phyloP scores from a whole-genome alignment of 176 grass and related monocot species.

The Otatea glauca region DNA sequence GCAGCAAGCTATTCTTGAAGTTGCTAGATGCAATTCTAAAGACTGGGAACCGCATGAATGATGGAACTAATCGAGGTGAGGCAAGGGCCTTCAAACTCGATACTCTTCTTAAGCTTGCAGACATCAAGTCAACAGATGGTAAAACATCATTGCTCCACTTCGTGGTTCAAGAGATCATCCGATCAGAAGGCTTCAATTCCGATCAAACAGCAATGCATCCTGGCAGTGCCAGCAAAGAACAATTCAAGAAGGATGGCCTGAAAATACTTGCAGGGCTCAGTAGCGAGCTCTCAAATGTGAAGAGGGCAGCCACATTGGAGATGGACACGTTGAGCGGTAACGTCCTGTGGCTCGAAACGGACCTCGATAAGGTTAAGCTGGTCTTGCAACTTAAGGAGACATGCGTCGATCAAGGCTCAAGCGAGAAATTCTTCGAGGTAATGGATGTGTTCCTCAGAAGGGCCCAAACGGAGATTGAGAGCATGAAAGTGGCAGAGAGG shows the following conservation, averaged over 20 bases:
- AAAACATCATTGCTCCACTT: slow-evolving; percentile 78
- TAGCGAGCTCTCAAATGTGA: slow-evolving; percentile 75
- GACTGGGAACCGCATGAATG: slow-evolving; percentile 71
- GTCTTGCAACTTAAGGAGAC: slow-evolving; percentile 60
- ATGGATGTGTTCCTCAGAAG: slow-evolving; percentile 57
- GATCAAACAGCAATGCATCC: slow-evolving; percentile 36
- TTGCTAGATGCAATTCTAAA: slow-evolving; percentile 66
- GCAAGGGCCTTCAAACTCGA: slow-evolving; percentile 65
- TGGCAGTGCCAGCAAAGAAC: slow-evolving; percentile 59
- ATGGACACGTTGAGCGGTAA: slow-evolving; percentile 51
- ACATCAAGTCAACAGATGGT: slow-evolving; percentile 67
- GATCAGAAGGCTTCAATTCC: slow-evolving; percentile 54
- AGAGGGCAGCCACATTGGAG: slow-evolving; percentile 68
- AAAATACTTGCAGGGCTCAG: slow-evolving; percentile 60
- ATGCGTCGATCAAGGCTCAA: slow-evolving; percentile 39
- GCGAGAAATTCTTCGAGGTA: slow-evolving; percentile 53
- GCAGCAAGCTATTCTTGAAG: slow-evolving; percentile 73
- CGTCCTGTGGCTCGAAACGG: slow-evolving; percentile 53
- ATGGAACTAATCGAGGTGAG: slow-evolving; percentile 54
- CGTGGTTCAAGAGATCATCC: slow-evolving; percentile 77
- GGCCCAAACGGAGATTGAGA: slow-evolving; percentile 44
- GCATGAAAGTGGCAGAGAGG: slow-evolving; percentile 50
- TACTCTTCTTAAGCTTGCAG: slow-evolving; percentile 69
- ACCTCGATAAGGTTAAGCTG: slow-evolving; percentile 61
- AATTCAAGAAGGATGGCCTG: slow-evolving; percentile 68